These are phyloP conservation scores for Rasamsonia emersonii DNA, from an alignment of 2,329 filamentous ascomycete species.

Conservation along the genomic window DNA sequence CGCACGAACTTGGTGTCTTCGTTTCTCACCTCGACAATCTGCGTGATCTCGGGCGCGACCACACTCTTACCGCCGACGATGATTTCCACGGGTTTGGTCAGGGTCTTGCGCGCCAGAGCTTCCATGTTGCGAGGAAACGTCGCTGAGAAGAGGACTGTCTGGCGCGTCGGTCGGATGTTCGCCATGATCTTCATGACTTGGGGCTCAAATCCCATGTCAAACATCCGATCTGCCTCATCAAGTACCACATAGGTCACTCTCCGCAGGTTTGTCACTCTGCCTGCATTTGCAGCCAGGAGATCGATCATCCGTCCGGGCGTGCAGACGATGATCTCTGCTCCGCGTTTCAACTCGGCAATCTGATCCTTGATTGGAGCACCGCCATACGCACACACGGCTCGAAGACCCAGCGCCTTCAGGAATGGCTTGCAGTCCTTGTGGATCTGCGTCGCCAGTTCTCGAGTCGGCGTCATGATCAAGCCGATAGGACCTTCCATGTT, in stretches of 20 bases:
- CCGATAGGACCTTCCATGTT: conserved; percentile 80
- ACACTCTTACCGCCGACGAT: conserved; percentile 76
- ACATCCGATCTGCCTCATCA: conserved; percentile 97
- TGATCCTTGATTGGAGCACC: conserved; percentile 95
- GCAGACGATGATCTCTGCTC: conserved; percentile 89
- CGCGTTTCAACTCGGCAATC: conserved; percentile 91
- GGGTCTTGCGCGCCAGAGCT: conserved; percentile 76
- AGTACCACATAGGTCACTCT: conserved; percentile 90
- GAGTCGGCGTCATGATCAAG: conserved; percentile 86
- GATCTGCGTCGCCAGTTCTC: conserved; percentile 89
- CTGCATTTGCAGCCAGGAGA: conserved; percentile 82
- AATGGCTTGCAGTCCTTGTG: conserved; percentile 93
- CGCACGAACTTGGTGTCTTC: conserved; percentile 78
- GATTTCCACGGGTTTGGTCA: conserved; percentile 81
- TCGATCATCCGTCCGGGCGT: conserved; percentile 95
- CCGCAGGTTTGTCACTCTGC: conserved; percentile 83
- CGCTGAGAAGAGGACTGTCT: conserved; percentile 92
- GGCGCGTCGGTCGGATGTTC: conserved; percentile 83
- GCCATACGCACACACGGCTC: conserved; percentile 86
- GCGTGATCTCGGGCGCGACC: conserved; percentile 66
- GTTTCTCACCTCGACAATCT: conserved; percentile 79
- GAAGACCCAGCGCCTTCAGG: conserved; percentile 72
- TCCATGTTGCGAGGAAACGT: conserved; percentile 95
- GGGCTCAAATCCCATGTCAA: conserved; percentile 98
- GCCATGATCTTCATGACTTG: conserved; percentile 95